A percentile compares a stretch with the other conserved stretches of the same genome.
Evolutionary conservation across 495 filamentous ascomycete genomes (phyloP).

Genomic region (Xylaria intraflava): DNA sequence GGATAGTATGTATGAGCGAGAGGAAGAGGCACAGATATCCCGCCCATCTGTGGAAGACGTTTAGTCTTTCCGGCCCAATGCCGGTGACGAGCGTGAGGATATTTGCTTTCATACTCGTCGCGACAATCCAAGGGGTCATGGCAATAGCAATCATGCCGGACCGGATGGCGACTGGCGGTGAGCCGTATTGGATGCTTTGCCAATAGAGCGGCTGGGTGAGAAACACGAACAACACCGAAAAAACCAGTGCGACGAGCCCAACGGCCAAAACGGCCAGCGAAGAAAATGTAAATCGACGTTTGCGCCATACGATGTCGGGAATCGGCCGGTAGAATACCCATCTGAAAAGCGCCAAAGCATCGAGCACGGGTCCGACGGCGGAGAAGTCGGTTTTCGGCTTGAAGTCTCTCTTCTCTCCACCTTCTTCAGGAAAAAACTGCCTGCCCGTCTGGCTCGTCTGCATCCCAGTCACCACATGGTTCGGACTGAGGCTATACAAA

Average conservation of each 20-base stretch:
- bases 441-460: constrained; percentile 56
- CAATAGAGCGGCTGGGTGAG: constrained; percentile 80
- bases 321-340: constrained; percentile 83
- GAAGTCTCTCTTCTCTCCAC: constrained; percentile 45
- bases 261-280: constrained; percentile 63
- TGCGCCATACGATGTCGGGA: constrained; percentile 57
- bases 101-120: constrained; percentile 86
- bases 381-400: constrained; percentile 63
- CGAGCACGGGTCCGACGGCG: constrained; percentile 64
- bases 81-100: constrained; percentile 78
- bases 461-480: constrained; percentile 60
- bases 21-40: constrained; percentile 84
- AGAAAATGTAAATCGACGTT: constrained; percentile 64
- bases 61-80: constrained; percentile 85
- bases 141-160: constrained; percentile 90
- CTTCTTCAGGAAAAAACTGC: constrained; percentile 65
- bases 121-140: constrained; percentile 91
- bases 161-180: constrained; percentile 82
- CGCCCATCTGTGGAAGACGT: constrained; percentile 88
- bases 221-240: constrained; percentile 75
- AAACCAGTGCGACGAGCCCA: constrained; percentile 56
- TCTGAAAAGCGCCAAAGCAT: constrained; percentile 66
- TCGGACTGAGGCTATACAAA: constrained; percentile 48
- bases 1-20: constrained; percentile 73
- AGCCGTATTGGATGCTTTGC: constrained; percentile 73